Conservation (phyloP, 495 filamentous ascomycete genomes). For the Cenococcum geophilum region DNA sequence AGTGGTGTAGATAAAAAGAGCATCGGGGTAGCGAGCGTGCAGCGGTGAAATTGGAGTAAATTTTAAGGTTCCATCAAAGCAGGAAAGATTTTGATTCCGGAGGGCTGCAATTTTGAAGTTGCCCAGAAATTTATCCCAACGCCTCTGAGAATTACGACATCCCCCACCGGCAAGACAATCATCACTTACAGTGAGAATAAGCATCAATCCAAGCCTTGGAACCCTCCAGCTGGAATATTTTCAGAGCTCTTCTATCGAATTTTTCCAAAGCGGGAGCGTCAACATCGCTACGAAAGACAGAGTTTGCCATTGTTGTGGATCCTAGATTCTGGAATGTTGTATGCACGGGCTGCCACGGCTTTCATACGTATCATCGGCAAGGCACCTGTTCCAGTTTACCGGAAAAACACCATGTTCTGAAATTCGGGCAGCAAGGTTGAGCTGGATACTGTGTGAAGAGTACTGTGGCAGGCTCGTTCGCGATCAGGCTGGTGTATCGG, state of each 20-base stretch:
- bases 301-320: not conserved
- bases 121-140: too few species aligned
- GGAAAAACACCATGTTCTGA: not conserved
- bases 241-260: not conserved
- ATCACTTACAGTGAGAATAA: not conserved
- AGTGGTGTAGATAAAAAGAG: too few species aligned
- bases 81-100: too few species aligned
- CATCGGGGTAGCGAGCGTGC: too few species aligned
- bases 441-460: not conserved
- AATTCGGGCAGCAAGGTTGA: not conserved
- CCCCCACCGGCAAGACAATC: too few species aligned
- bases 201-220: not conserved
- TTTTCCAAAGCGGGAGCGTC: not conserved
- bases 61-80: too few species aligned
- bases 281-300: not conserved
- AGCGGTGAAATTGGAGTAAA: too few species aligned
- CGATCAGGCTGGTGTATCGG: not conserved
- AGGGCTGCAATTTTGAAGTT: too few species aligned
- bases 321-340: not conserved
- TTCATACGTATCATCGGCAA: not conserved
- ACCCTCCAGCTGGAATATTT: conserved; percentile 2
- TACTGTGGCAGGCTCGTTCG: not conserved
- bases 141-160: too few species aligned
- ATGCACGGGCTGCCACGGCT: not conserved
- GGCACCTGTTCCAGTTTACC: not conserved